Evolutionary conservation across 441 rosid species (phyloP), one percentile per base, ranked within the genome.

Genomic region (Populus hybrid): DNA sequence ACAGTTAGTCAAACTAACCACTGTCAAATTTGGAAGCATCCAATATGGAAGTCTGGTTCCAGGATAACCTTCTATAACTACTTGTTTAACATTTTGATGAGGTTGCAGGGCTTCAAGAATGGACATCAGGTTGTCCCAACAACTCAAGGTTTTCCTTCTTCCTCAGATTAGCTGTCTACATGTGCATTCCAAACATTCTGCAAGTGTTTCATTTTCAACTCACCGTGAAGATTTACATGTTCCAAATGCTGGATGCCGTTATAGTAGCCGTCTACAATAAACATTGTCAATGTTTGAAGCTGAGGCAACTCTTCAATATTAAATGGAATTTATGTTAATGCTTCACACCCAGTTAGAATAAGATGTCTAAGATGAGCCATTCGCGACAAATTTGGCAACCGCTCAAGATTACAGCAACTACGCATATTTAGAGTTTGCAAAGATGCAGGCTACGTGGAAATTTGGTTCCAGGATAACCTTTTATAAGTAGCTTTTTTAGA

Each of bases 91-190:
- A 64, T 74, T 14, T 64, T 74, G 35, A 38, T 64, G 69, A 40
- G 77, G 77, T 32, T 74, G 69, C 11, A 74, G 70, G 18, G 35
- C 69, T 26, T 66, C 69, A 28, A 66, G 34, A 66, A 66, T 24
- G 36, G 36, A 34, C 36, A 6, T 34, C 36, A 34, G 36, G 36
- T 34, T 34, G 36, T 35, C 11, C 57, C 35, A 74, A 24, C 16
- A 69, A 74, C 35, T 74, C 57, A 11, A 74, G 77, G 77, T 63
- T 64, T 34, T 30, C 21, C 65, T 64, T 74, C 6, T 69, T 35
- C 12, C 35, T 35, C 11, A 74, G 36, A 59, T 64, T 66, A 50
- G 77, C 69, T 36, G 35, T 36, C 70, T 16, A 35, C 59, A 6
- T 30, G 57, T 36, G 57, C 57, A 30, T 74, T 57, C 70, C 21